Percentiles rank a stretch among this genome's conserved stretches.
Conservation (phyloP, 371 early-diverging fungal species). For the Mortierella sp. region DNA sequence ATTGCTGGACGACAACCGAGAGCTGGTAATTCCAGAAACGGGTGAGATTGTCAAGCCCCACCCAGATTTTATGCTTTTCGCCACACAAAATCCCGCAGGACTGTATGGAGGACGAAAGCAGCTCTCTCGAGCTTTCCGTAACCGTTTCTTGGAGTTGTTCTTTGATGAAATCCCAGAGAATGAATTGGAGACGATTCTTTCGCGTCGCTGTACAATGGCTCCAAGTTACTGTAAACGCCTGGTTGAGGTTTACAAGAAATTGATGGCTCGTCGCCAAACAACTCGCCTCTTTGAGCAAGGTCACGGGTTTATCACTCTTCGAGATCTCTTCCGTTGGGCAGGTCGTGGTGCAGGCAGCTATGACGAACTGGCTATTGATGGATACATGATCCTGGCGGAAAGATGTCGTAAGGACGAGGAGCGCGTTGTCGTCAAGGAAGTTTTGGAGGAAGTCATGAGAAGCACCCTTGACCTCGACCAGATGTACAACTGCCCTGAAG, state of each 20-base stretch:
- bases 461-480: slow-evolving; percentile 74
- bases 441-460: slow-evolving; percentile 87
- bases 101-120: slow-evolving; percentile 99
- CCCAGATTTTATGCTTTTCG: slow-evolving; percentile 99
- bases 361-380: slow-evolving; percentile 90
- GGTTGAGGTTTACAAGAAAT: slow-evolving; percentile 88
- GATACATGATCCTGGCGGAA: slow-evolving; percentile 97
- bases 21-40: slow-evolving; percentile 97
- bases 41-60: slow-evolving; percentile 97
- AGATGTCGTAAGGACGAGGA: slow-evolving; percentile 91
- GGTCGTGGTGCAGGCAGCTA: slow-evolving; percentile 85
- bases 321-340: slow-evolving; percentile 99
- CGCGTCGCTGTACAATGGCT: slow-evolving; percentile 87
- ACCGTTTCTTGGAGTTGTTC: slow-evolving; percentile 98
- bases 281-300: slow-evolving; percentile 94
- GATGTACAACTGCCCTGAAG: slow-evolving; percentile 74
- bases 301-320: slow-evolving; percentile 95
- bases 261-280: slow-evolving; percentile 85
- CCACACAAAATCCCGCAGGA: slow-evolving; percentile 99
- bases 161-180: slow-evolving; percentile 94
- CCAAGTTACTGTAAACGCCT: slow-evolving; percentile 92
- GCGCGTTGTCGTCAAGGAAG: slow-evolving; percentile 83
- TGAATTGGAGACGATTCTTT: slow-evolving; percentile 92
- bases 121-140: slow-evolving; percentile 99
- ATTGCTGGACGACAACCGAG: slow-evolving; percentile 99